A percentile compares a stretch with the other conserved stretches of the same genome.
Evolutionary conservation across 257 asterid genomes (phyloP).

Genomic region (Pogostemon cablin): DNA sequence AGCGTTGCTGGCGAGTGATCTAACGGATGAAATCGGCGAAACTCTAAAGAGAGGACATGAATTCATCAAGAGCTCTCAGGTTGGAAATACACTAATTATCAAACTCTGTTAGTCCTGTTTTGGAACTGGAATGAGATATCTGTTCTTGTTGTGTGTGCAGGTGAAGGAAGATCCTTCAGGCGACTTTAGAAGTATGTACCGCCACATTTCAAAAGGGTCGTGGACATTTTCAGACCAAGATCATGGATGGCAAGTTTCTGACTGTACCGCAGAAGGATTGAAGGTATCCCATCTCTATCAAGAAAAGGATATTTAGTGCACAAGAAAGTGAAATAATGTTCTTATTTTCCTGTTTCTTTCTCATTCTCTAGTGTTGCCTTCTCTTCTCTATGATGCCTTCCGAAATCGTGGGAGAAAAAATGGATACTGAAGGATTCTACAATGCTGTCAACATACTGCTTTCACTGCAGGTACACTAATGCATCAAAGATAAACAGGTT

Average conservation of each 20-base stretch:
- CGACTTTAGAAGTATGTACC: constrained; percentile 72
- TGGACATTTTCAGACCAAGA: constrained; percentile 98
- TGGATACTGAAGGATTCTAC: constrained; percentile 65
- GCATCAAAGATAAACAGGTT: not conserved
- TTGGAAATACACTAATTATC: constrained; percentile 12
- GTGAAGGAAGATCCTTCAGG: constrained; percentile 83
- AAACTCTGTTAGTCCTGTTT: too few relatives aligned
- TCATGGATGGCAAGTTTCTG: constrained; percentile 99
- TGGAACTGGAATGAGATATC: not conserved
- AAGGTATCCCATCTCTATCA: constrained; percentile 48
- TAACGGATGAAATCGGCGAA: constrained; percentile 63
- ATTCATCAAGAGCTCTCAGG: constrained; percentile 80
- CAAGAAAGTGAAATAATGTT: not conserved
- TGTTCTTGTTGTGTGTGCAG: constrained; percentile 38
- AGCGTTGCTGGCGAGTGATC: constrained; percentile 68
- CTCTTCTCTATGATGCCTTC: constrained; percentile 79
- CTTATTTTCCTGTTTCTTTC: not conserved
- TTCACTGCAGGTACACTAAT: constrained; percentile 62
- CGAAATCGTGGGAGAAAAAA: constrained; percentile 68
- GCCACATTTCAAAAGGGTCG: constrained; percentile 86
- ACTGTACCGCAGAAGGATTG: constrained; percentile 92
- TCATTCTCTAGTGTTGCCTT: constrained; percentile 65
- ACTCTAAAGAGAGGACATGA: constrained; percentile 74
- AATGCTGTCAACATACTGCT: constrained; percentile 77
- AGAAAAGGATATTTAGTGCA: constrained; percentile 2